These are phyloP conservation scores for Tephrocybe sp. DNA, from an alignment of 768 basidiomycete species.

Conservation along the genomic window DNA sequence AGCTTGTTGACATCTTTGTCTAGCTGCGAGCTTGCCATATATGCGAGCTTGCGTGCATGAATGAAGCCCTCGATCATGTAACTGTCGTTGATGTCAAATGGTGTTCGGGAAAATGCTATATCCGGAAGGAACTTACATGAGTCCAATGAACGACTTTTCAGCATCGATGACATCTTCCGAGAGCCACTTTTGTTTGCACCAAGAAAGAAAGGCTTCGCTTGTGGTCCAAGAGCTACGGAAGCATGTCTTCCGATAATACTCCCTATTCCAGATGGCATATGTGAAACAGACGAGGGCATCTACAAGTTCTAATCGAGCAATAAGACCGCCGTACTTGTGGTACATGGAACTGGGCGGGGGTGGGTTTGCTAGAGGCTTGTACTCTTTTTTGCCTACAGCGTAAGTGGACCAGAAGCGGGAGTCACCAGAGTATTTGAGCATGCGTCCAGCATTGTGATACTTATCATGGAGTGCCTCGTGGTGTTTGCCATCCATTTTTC, in stretches of 20 bases:
- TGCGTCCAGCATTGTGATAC: conserved; percentile 67
- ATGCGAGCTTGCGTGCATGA: conserved; percentile 37
- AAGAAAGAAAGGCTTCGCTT: conserved; percentile 64
- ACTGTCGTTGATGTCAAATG: conserved; percentile 41
- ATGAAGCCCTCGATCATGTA: conserved; percentile 81
- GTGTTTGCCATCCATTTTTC: conserved; percentile 43
- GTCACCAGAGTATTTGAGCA: conserved; percentile 83
- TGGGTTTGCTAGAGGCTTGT: conserved; percentile 58
- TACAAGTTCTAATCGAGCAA: conserved; percentile 75
- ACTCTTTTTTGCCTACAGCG: conserved; percentile 60
- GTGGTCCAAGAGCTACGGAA: conserved; percentile 64
- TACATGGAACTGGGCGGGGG: conserved; percentile 67
- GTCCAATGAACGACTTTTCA: conserved; percentile 67
- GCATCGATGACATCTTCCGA: conserved; percentile 48
- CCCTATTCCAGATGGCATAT: conserved; percentile 80
- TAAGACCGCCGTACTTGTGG: conserved; percentile 70
- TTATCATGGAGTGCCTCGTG: conserved; percentile 64
- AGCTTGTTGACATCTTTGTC: conserved; percentile 38
- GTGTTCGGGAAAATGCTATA: conserved; percentile 18
- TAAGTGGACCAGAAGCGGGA: conserved; percentile 76
- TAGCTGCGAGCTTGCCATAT: conserved; percentile 30
- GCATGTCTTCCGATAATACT: conserved; percentile 55
- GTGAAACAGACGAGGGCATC: conserved; percentile 84
- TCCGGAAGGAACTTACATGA: conserved; percentile 59
- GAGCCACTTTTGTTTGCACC: conserved; percentile 72